These are phyloP conservation scores for Cryphonectria carpinicola DNA, from an alignment of 2,329 filamentous ascomycete genomes.

Conservation along the genomic window DNA sequence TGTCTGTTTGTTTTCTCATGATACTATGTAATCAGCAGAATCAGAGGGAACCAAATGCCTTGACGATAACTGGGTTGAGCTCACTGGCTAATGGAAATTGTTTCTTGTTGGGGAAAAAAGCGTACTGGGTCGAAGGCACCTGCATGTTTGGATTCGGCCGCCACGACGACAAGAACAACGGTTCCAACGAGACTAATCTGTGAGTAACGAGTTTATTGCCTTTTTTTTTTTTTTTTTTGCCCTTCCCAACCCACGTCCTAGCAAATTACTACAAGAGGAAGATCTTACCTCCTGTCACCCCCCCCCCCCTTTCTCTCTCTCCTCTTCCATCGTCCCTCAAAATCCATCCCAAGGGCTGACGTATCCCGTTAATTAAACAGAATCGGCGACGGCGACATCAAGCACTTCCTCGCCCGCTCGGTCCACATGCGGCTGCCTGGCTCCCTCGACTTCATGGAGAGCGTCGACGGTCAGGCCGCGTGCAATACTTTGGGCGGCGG, in stretches of 20 bases:
- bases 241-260: too few relatives aligned
- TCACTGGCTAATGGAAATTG: neutral
- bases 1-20: neutral
- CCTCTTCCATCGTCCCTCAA: too few relatives aligned
- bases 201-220: neutral
- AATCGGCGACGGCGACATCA: constrained; percentile 17
- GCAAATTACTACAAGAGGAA: too few relatives aligned
- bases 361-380: neutral
- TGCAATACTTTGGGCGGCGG: constrained; percentile 8
- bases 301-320: too few relatives aligned
- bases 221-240: too few relatives aligned
- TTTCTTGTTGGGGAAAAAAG: too few relatives aligned
- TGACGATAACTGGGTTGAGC: too few relatives aligned
- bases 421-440: constrained; percentile 9
- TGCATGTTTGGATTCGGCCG: constrained; percentile 24
- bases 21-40: too few relatives aligned
- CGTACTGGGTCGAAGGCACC: constrained; percentile 3
- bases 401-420: neutral
- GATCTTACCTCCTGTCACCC: too few relatives aligned
- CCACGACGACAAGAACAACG: constrained; percentile 11
- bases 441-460: constrained; percentile 1
- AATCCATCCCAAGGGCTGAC: neutral
- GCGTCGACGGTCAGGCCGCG: constrained; percentile 16
- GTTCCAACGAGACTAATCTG: constrained; percentile 6
- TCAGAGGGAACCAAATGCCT: too few relatives aligned